Percentiles rank a stretch among this genome's conserved stretches.
phyloP scores from a whole-genome alignment of 2,329 filamentous ascomycete species.

The Beauveria bassiana region DNA sequence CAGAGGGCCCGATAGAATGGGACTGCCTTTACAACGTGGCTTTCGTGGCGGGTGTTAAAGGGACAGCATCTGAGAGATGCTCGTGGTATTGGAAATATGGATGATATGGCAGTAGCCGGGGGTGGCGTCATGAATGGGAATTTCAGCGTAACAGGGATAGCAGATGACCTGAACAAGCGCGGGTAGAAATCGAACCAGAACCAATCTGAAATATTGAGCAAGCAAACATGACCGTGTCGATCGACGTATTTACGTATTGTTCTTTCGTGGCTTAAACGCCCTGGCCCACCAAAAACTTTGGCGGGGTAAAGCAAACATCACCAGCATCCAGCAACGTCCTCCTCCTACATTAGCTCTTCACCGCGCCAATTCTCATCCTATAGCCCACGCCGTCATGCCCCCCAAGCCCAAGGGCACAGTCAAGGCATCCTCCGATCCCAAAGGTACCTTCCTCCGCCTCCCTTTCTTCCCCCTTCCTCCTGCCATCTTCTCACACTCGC shows the following conservation, averaged over 20 bases:
- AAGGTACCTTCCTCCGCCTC: not conserved
- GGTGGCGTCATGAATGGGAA: too few species aligned
- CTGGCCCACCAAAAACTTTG: conserved; percentile 5
- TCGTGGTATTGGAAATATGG: too few species aligned
- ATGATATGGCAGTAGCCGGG: too few species aligned
- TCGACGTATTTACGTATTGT: not conserved
- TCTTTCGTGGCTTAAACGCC: conserved; percentile 4
- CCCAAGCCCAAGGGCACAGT: conserved; percentile 11
- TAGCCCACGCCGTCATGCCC: conserved; percentile 6
- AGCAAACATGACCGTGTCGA: too few species aligned
- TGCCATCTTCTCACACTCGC: not conserved
- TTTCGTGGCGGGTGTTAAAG: not conserved
- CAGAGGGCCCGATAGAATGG: not conserved
- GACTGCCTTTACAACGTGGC: not conserved
- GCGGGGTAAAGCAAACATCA: conserved; percentile 9
- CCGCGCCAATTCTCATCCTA: not conserved
- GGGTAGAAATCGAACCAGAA: not conserved
- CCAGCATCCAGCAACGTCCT: not conserved
- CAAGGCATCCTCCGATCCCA: conserved; percentile 3
- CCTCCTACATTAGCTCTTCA: not conserved
- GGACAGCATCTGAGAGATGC: not conserved
- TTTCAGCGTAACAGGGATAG: too few species aligned
- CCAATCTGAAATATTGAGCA: not conserved
- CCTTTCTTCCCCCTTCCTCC: too few species aligned
- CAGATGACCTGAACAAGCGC: not conserved